Evolutionary conservation across 768 basidiomycete genomes (phyloP).

Genomic region (Hebeloma cylindrosporum): DNA sequence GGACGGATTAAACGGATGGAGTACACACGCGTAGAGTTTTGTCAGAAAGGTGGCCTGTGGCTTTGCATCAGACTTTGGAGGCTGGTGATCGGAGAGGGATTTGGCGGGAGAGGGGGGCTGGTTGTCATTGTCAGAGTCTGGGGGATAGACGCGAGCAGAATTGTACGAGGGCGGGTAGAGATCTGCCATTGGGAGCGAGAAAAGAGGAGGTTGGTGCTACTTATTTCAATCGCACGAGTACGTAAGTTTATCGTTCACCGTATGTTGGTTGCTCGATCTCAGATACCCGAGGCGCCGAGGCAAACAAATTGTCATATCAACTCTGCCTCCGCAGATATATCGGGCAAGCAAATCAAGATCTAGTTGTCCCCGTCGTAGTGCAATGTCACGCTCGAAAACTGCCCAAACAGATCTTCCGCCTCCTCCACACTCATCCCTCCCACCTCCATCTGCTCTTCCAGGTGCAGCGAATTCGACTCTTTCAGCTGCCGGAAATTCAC

Average conservation of each 20-base stretch:
- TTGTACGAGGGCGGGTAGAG: constrained; percentile 51
- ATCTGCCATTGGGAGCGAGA: constrained; percentile 51
- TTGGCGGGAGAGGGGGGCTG: constrained; percentile 47
- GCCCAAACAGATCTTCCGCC: constrained; percentile 72
- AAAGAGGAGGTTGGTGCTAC: constrained; percentile 18
- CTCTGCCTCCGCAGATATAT: constrained; percentile 21
- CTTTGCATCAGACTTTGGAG: constrained; percentile 73
- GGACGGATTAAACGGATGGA: too few relatives aligned
- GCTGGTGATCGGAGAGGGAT: constrained; percentile 35
- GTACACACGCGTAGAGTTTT: constrained; percentile 89
- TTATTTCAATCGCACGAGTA: constrained; percentile 24
- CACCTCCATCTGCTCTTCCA: constrained; percentile 63
- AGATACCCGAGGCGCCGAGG: constrained; percentile 46
- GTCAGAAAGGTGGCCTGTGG: constrained; percentile 95
- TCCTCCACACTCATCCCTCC: constrained; percentile 37
- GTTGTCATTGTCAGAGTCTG: constrained; percentile 37
- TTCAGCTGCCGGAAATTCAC: constrained; percentile 89
- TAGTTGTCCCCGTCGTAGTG: constrained; percentile 72
- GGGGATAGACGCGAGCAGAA: constrained; percentile 20
- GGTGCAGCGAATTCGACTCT: constrained; percentile 88
- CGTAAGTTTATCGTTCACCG: constrained; percentile 15
- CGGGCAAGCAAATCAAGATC: constrained; percentile 26
- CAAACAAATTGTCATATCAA: constrained; percentile 25
- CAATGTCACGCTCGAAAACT: constrained; percentile 88
- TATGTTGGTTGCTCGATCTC: constrained; percentile 29